Conservation (phyloP, 257 asterid species). For the Solanum corneliomulleri region DNA sequence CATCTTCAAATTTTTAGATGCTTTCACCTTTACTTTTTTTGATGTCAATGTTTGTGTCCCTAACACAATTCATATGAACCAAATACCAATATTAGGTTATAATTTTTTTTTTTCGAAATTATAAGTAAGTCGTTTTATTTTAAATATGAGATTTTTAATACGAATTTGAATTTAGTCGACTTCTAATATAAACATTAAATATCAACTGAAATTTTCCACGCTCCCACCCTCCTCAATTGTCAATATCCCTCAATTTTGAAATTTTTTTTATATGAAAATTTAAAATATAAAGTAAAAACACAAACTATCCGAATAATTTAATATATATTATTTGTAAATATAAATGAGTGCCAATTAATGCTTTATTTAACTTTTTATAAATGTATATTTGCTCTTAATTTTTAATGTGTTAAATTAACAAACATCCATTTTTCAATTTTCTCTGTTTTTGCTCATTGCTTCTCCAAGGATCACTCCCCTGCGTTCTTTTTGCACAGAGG, state of each 20-base stretch:
- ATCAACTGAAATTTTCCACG: too few species aligned
- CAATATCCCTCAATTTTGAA: too few species aligned
- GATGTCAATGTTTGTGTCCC: neutral
- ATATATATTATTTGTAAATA: too few species aligned
- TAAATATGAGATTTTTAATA: accelerated
- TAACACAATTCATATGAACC: neutral
- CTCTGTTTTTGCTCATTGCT: neutral
- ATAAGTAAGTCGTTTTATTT: too few species aligned
- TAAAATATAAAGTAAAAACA: too few species aligned
- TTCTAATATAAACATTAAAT: too few species aligned
- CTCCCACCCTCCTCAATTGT: too few species aligned
- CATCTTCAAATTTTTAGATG: neutral
- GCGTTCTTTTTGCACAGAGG: neutral
- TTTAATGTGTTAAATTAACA: neutral
- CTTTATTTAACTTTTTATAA: too few species aligned
- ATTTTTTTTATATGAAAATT: too few species aligned
- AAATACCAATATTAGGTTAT: neutral
- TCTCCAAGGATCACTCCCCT: neutral
- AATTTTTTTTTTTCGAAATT: too few species aligned
- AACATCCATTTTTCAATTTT: neutral
- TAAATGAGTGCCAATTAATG: neutral
- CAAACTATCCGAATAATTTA: too few species aligned
- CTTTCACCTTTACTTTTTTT: neutral
- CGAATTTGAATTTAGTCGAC: too few species aligned
- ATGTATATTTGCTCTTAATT: neutral